Evolutionary conservation across 768 basidiomycete species (phyloP).

Genomic region (Lentinula boryana): DNA sequence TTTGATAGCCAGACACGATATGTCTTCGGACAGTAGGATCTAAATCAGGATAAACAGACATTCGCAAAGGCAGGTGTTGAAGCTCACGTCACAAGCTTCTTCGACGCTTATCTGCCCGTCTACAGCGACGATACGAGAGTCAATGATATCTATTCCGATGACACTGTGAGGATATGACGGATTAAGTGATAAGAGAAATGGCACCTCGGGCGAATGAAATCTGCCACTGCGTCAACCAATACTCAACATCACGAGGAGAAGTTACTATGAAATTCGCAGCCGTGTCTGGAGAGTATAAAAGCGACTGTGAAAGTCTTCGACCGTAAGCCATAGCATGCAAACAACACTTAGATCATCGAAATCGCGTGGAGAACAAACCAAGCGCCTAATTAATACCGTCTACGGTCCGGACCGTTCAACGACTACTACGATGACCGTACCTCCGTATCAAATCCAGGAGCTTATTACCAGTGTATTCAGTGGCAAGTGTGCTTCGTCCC

Average conservation of each 20-base stretch:
- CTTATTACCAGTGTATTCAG: conserved; percentile 31
- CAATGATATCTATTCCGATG: conserved; percentile 53
- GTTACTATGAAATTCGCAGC: background rate
- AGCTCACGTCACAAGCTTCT: conserved; percentile 71
- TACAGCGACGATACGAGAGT: conserved; percentile 58
- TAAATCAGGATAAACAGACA: conserved; percentile 17
- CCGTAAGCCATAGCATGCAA: conserved; percentile 9
- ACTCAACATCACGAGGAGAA: conserved; percentile 27
- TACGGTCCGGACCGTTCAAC: background rate
- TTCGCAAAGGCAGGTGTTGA: background rate
- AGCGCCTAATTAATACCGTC: background rate
- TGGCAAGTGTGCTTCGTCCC: conserved; percentile 8
- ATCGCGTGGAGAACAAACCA: background rate
- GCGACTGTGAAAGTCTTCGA: conserved; percentile 16
- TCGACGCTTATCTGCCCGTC: conserved; percentile 73
- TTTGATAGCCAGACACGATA: conserved; percentile 61
- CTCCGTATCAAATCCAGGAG: conserved; percentile 54
- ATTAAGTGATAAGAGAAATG: background rate
- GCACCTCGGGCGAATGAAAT: conserved; percentile 49
- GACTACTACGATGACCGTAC: conserved; percentile 22
- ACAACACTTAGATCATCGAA: background rate
- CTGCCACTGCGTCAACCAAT: conserved; percentile 59
- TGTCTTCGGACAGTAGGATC: conserved; percentile 58
- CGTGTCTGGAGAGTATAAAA: conserved; percentile 4
- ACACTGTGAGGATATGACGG: background rate